Evolutionary conservation across 1,284 basidiomycete species (phyloP).

Genomic region (Naganishia liquefaciens): DNA sequence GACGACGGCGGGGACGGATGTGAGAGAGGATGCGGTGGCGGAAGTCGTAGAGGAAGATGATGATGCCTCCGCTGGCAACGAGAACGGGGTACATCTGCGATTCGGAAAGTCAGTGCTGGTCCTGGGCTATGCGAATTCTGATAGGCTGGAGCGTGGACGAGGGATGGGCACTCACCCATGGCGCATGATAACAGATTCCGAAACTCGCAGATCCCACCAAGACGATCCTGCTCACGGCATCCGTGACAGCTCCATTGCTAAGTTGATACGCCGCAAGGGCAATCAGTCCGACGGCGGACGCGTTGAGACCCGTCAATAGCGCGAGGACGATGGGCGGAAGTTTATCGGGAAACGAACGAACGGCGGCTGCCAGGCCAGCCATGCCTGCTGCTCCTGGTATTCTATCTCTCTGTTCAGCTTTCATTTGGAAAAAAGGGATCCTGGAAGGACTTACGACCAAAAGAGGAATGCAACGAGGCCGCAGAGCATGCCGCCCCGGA

Average conservation of each 20-base stretch:
- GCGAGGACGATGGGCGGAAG: conserved; percentile 60
- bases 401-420: conserved; percentile 28
- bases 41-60: conserved; percentile 49
- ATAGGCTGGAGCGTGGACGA: neutral
- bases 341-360: conserved; percentile 56
- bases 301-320: conserved; percentile 62
- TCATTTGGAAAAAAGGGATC: neutral
- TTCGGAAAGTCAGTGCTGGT: neutral
- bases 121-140: no score
- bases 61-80: conserved; percentile 48
- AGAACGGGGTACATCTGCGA: conserved; percentile 52
- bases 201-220: conserved; percentile 55
- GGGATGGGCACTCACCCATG: conserved; percentile 41
- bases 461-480: conserved; percentile 52
- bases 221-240: conserved; percentile 59
- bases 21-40: conserved; percentile 31
- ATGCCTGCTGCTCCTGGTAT: conserved; percentile 61
- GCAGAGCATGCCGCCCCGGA: conserved; percentile 48
- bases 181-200: conserved; percentile 60
- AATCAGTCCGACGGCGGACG: conserved; percentile 63
- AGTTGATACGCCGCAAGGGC: conserved; percentile 62
- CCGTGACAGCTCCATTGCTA: conserved; percentile 58
- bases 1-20: neutral
- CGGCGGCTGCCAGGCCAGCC: conserved; percentile 59
- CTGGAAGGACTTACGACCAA: conserved; percentile 41